Conservation (phyloP, 768 basidiomycete genomes). For the Suillus luteus region DNA sequence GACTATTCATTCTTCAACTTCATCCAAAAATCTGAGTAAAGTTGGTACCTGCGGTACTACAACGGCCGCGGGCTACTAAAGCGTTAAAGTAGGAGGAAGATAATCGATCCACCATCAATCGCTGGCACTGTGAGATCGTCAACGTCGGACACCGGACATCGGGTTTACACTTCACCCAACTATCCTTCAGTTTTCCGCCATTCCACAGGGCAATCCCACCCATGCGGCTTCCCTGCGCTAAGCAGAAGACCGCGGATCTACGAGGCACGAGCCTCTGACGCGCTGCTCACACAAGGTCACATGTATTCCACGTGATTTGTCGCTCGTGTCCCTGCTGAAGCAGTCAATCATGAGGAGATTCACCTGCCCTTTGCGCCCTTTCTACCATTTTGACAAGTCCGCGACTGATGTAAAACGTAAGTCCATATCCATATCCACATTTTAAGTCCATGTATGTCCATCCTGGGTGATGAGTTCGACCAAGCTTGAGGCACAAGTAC, state of each 20-base stretch:
- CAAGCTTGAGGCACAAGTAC: not conserved
- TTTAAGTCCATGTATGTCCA: not conserved
- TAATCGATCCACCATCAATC: slow-evolving; percentile 44
- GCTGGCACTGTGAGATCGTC: not conserved
- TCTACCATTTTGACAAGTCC: slow-evolving; percentile 45
- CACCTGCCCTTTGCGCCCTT: slow-evolving; percentile 43
- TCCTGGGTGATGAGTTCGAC: not conserved
- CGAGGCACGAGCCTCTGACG: not conserved
- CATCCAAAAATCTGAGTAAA: not conserved
- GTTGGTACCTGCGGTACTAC: not conserved
- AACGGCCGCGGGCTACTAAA: not conserved
- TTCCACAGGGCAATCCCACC: not conserved
- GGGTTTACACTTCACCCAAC: not conserved
- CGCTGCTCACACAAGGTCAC: slow-evolving; percentile 1
- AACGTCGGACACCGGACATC: not conserved
- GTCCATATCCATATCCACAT: not conserved
- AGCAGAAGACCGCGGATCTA: slow-evolving; percentile 1
- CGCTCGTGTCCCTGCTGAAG: slow-evolving; percentile 28
- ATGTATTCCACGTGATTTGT: not conserved
- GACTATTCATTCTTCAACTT: not conserved
- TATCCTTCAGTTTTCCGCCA: not conserved
- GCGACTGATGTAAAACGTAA: not conserved
- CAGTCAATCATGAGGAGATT: slow-evolving; percentile 42
- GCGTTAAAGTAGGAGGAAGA: slow-evolving; percentile 48
- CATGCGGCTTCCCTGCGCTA: not conserved